A percentile compares a stretch with the other conserved stretches of the same genome.
Conservation (phyloP, 2,329 filamentous ascomycete genomes). For the Ophiostoma quercus region DNA sequence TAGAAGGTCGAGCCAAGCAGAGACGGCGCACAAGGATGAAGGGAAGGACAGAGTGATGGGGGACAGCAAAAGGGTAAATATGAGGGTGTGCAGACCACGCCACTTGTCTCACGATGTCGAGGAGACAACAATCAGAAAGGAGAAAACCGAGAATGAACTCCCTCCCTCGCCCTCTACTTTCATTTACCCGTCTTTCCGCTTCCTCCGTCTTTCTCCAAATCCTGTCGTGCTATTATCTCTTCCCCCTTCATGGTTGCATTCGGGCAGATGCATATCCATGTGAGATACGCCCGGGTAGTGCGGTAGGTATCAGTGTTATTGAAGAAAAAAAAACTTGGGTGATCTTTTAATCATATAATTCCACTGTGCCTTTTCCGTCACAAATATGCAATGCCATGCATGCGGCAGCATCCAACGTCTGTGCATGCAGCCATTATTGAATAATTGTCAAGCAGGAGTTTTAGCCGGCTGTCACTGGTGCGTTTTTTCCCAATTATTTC, state of each 20-base stretch:
- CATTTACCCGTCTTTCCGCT: neutral
- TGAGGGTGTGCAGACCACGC: neutral
- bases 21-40: neutral
- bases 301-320: too few species aligned
- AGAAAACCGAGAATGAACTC: neutral
- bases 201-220: neutral
- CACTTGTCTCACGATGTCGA: neutral
- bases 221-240: too few species aligned
- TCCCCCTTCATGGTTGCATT: neutral
- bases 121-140: neutral
- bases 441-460: neutral
- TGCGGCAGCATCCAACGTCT: neutral
- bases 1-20: neutral
- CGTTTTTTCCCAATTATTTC: neutral
- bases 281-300: neutral
- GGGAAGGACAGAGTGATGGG: neutral
- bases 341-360: neutral
- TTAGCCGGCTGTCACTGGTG: neutral
- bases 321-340: too few species aligned
- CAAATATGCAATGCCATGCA: neutral
- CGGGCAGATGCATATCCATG: neutral
- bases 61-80: neutral
- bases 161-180: neutral
- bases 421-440: neutral
- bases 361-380: neutral